Percentiles rank a stretch among this genome's conserved stretches.
Evolutionary conservation across 768 basidiomycete species (phyloP).

Genomic region (Mycena maculata): DNA sequence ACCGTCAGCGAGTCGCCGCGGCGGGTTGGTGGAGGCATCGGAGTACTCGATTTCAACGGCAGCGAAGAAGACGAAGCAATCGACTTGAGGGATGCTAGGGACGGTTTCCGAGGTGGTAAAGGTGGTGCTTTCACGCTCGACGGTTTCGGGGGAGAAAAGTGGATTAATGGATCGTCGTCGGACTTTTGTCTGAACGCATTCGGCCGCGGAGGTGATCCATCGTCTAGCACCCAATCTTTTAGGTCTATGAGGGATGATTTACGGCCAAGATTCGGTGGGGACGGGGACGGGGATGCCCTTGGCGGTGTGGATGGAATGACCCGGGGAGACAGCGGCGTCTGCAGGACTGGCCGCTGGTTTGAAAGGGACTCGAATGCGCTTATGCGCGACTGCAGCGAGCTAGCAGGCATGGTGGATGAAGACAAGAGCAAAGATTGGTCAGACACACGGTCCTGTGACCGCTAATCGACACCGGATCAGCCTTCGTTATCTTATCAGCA

Average conservation of each 20-base stretch:
- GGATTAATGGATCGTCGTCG: constrained; percentile 62
- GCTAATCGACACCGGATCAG: not conserved
- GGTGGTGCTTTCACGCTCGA: constrained; percentile 56
- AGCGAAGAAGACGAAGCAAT: constrained; percentile 50
- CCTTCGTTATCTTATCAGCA: no score
- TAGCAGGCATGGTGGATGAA: constrained; percentile 51
- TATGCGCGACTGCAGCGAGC: constrained; percentile 68
- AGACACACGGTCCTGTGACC: constrained; percentile 4
- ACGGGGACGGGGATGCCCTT: constrained; percentile 58
- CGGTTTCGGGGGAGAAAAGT: constrained; percentile 60
- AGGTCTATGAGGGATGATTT: constrained; percentile 77
- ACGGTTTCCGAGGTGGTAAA: constrained; percentile 76
- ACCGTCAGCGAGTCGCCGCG: constrained; percentile 62
- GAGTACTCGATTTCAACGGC: constrained; percentile 34
- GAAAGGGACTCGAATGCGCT: constrained; percentile 71
- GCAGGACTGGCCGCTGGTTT: constrained; percentile 15
- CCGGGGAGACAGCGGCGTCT: constrained; percentile 53
- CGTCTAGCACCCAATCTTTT: constrained; percentile 79
- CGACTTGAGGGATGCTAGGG: constrained; percentile 59
- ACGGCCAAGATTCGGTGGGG: constrained; percentile 60
- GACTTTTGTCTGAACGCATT: constrained; percentile 41
- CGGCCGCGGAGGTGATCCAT: constrained; percentile 54
- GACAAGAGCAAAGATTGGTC: no score
- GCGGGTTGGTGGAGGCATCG: constrained; percentile 47
- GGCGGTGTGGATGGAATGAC: constrained; percentile 52